Conservation (phyloP, 2,329 filamentous ascomycete genomes). For the Beauveria asiatica region DNA sequence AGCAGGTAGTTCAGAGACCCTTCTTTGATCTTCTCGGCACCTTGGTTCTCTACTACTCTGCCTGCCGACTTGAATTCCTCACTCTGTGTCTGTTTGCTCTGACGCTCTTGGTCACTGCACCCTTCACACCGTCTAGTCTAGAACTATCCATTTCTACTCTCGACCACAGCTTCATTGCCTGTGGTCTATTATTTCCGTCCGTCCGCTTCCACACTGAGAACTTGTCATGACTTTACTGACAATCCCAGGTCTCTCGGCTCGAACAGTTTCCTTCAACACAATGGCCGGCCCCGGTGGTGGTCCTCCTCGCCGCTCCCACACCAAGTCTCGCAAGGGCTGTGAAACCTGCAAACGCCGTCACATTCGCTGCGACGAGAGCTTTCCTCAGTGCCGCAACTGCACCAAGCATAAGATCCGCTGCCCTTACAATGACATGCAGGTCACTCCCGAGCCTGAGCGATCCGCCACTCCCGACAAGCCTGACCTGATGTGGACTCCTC, state of each 20-base stretch:
- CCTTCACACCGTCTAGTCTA: neutral
- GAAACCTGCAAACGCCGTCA: conserved; percentile 96
- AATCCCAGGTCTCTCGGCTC: conserved; percentile 19
- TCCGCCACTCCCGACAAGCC: conserved; percentile 53
- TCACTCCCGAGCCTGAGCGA: conserved; percentile 52
- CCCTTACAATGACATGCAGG: conserved; percentile 86
- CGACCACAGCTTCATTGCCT: conserved; percentile 19
- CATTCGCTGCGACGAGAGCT: conserved; percentile 95
- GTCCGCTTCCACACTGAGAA: neutral
- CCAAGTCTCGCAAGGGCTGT: conserved; percentile 97
- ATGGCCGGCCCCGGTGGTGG: conserved; percentile 95
- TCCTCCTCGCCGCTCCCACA: conserved; percentile 86
- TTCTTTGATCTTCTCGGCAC: neutral
- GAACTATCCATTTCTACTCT: conserved; percentile 30
- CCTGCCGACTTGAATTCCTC: neutral
- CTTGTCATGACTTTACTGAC: neutral
- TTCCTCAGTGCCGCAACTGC: conserved; percentile 97
- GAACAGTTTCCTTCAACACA: conserved; percentile 20
- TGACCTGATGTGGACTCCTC: conserved; percentile 75
- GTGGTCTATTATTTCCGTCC: conserved; percentile 19
- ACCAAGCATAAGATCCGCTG: conserved; percentile 98
- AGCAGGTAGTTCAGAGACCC: conserved; percentile 1
- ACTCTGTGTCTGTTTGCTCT: neutral
- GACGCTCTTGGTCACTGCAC: neutral
- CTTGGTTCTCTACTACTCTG: neutral